Evolutionary conservation across 2,329 filamentous ascomycete genomes (phyloP).

Genomic region (Fusarium transvaalense): DNA sequence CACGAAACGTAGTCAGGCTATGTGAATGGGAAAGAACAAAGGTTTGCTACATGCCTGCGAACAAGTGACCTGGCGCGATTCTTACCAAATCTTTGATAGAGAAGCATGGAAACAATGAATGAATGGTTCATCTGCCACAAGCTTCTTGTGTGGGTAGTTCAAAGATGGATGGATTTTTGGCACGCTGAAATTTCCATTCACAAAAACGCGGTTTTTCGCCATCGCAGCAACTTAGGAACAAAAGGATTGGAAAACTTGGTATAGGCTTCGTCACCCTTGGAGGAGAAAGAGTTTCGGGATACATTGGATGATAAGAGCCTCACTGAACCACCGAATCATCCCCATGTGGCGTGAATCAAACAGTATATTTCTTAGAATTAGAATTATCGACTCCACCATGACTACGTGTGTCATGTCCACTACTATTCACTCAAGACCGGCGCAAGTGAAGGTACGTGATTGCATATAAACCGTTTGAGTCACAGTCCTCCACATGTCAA

Average conservation of each 20-base stretch:
- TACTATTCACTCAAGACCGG: not conserved
- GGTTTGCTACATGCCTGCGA: not conserved
- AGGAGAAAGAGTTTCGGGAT: not conserved
- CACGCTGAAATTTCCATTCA: too few species aligned
- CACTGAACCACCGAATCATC: not conserved
- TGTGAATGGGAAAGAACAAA: conserved; percentile 1
- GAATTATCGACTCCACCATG: not conserved
- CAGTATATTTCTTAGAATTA: not conserved
- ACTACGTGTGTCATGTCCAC: not conserved
- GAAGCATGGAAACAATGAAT: not conserved
- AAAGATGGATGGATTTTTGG: too few species aligned
- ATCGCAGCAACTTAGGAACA: too few species aligned
- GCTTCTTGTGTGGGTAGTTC: not conserved
- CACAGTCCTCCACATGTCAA: not conserved
- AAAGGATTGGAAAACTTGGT: not conserved
- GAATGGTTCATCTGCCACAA: not conserved
- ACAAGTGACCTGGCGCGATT: not conserved
- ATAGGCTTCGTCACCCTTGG: not conserved
- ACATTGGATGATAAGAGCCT: not conserved
- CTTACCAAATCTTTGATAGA: not conserved
- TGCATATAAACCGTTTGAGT: not conserved
- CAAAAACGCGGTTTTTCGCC: not conserved
- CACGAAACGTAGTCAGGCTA: not conserved
- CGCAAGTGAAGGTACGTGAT: not conserved
- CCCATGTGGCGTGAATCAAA: not conserved